Percentiles rank a stretch among this genome's conserved stretches.
Evolutionary conservation across 176 grass and related monocot species (phyloP).

Genomic region (Avena insularis): DNA sequence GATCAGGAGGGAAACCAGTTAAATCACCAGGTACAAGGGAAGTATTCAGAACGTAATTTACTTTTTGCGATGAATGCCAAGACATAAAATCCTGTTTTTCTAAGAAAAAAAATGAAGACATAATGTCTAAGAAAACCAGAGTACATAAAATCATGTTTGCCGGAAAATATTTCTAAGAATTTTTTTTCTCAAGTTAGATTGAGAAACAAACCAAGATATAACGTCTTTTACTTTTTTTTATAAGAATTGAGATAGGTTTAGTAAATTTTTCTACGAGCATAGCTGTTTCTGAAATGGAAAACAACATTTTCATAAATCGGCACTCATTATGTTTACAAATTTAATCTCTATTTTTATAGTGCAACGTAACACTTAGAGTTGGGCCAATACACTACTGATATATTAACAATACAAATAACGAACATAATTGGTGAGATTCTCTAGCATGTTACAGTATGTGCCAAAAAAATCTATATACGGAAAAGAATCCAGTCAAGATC

Average conservation of each 20-base stretch:
- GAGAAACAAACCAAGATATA: too few relatives aligned
- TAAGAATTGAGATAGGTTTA: too few relatives aligned
- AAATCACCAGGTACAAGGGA: not conserved
- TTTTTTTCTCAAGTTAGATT: too few relatives aligned
- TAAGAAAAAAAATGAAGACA: not conserved
- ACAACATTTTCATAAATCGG: not conserved
- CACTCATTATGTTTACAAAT: not conserved
- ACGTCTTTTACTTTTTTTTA: too few relatives aligned
- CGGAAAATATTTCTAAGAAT: not conserved
- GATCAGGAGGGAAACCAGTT: not conserved
- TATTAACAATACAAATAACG: not conserved
- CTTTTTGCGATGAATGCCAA: not conserved
- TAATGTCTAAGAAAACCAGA: too few relatives aligned
- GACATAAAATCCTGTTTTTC: not conserved
- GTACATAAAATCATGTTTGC: not conserved
- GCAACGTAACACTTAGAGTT: not conserved
- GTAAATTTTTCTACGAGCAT: too few relatives aligned
- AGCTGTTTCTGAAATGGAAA: not conserved
- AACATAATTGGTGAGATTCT: not conserved
- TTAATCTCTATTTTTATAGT: not conserved
- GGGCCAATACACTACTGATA: not conserved
- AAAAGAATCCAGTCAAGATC: conserved; percentile 63
- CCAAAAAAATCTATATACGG: conserved; percentile 41
- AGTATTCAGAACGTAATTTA: not conserved
- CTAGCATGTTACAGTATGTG: not conserved